Evolutionary conservation across 2,329 filamentous ascomycete species (phyloP), one percentile per base, ranked within the genome.

Genomic region (Aspergillus calidoustus): DNA sequence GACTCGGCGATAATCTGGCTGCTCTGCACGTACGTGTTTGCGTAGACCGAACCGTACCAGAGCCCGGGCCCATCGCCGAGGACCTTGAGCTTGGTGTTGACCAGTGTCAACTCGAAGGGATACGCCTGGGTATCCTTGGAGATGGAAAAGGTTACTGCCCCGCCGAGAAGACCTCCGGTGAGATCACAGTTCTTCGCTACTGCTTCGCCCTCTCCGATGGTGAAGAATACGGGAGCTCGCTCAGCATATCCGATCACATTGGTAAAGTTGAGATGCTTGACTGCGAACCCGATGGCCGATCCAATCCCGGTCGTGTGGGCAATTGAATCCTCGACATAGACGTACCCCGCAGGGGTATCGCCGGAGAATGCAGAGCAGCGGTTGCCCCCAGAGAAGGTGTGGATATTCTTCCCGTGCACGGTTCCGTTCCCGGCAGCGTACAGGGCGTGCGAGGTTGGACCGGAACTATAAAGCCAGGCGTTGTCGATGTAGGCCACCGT

Each of bases 401-500:
- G 57, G 7, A 74, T 34, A 43, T 74, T 71, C 19, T 30, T 54
- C 3, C 52, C 67, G 31, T 61, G 53, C 25, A 68, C 68, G 4
- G 73, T 76, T 7, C 68, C 74, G 44, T 76, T 75, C 0, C 73
- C 74, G 9, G 69, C 68, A 0, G 74, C 72, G 41, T 76, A 76
- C 2, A 76, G 66, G 2, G 72, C 72, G 53, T 75, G 74, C 1
- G 69, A 65, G 1, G 72, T 68, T 1, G 74, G 74, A 0, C 74
- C 73, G 8, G 72, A 74, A 6, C 67, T 70, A 64, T 76, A 76
- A 2, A 76, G 66, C 64, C 69, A 68, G 4, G 68, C 54, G 57
- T 73, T 62, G 34, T 60, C 62, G n/a, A 76, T 66, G 56, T 72
- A 54, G 5, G 72, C 69, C 8, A 68, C 59, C 0, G 69, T 72